Percentiles rank a stretch among this genome's conserved stretches.
Evolutionary conservation across 2,329 filamentous ascomycete genomes (phyloP).

Genomic region (Huntiella abstrusa): DNA sequence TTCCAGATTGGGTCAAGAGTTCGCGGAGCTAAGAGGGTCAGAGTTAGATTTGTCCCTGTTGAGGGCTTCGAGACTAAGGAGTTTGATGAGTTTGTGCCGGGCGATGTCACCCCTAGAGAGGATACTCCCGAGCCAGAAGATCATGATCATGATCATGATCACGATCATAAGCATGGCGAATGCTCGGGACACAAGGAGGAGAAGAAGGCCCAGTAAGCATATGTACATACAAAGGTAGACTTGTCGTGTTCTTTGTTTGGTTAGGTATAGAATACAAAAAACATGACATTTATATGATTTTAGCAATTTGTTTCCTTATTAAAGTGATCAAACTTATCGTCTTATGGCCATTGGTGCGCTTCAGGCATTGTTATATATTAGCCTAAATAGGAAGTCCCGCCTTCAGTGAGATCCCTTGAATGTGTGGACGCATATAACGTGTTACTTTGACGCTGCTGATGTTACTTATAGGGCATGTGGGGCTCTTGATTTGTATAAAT

Average conservation of each 20-base stretch:
- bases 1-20: constrained; percentile 56
- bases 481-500: no score
- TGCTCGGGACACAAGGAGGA: constrained; percentile 12
- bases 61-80: constrained; percentile 37
- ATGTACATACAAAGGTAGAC: not conserved
- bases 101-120: constrained; percentile 44
- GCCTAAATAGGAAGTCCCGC: no score
- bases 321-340: no score
- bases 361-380: no score
- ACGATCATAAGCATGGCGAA: constrained; percentile 17
- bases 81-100: constrained; percentile 63
- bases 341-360: no score
- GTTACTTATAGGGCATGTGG: no score
- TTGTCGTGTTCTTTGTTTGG: not conserved
- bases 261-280: no score
- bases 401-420: no score
- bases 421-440: no score
- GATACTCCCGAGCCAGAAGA: constrained; percentile 19
- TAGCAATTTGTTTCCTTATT: no score
- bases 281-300: no score
- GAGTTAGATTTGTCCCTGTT: constrained; percentile 63
- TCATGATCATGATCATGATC: constrained; percentile 24
- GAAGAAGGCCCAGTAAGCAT: not conserved
- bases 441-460: no score
- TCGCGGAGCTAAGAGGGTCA: constrained; percentile 65